These are phyloP conservation scores for Viridothelium virens DNA, from an alignment of 495 filamentous ascomycete species.

Conservation along the genomic window DNA sequence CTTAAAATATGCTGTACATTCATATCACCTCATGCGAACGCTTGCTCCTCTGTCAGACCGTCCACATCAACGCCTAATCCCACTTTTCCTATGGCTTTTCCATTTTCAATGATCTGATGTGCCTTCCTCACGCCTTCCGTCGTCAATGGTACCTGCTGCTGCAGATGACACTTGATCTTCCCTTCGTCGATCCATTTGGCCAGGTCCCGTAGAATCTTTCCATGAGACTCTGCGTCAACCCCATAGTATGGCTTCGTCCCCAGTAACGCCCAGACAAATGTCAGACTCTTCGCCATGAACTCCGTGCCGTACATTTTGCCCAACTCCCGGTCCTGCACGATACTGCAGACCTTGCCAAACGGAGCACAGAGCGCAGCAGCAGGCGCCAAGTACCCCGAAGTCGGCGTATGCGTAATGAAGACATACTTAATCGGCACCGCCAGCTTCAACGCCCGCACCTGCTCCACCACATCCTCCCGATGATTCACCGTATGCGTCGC, in stretches of 20 bases:
- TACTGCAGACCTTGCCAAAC: slow-evolving; percentile 35
- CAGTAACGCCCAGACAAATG: slow-evolving; percentile 33
- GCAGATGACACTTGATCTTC: slow-evolving; percentile 22
- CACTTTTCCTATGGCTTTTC: slow-evolving; percentile 24
- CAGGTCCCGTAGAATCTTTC: slow-evolving; percentile 21
- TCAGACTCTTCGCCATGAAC: slow-evolving; percentile 36
- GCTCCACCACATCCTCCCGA: slow-evolving; percentile 29
- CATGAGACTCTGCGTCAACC: slow-evolving; percentile 20
- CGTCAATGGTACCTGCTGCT: slow-evolving; percentile 21
- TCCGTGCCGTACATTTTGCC: slow-evolving; percentile 33
- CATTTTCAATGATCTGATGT: slow-evolving; percentile 21
- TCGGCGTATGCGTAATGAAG: slow-evolving; percentile 31
- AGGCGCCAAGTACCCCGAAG: slow-evolving; percentile 21
- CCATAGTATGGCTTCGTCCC: slow-evolving; percentile 30
- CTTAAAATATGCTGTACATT: not conserved
- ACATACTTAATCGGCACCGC: slow-evolving; percentile 33
- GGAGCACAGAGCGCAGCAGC: slow-evolving; percentile 30
- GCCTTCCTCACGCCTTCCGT: slow-evolving; percentile 20
- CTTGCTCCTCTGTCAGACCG: not conserved
- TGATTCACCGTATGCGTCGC: slow-evolving; percentile 36
- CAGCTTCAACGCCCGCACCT: slow-evolving; percentile 29
- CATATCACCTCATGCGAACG: not conserved
- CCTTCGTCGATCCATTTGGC: slow-evolving; percentile 20
- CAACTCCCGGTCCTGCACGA: slow-evolving; percentile 31
- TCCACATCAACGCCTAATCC: slow-evolving; percentile 20